Evolutionary conservation across 1,284 basidiomycete genomes (phyloP).

Genomic region (Malassezia equina): DNA sequence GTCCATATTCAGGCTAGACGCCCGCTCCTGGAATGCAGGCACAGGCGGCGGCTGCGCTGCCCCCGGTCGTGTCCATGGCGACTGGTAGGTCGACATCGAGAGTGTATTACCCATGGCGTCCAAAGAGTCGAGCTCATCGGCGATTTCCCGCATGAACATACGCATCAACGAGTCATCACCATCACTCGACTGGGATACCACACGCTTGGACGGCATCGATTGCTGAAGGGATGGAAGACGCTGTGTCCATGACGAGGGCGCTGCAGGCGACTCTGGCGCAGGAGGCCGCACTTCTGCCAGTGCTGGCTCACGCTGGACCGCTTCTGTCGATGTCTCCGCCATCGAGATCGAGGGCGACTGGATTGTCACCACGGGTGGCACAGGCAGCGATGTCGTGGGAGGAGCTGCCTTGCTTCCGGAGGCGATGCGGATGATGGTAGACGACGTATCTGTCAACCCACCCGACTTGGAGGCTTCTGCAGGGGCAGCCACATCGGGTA

Average conservation of each 20-base stretch:
- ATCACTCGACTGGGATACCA: background rate
- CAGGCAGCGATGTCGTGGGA: background rate
- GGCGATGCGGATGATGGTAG: background rate
- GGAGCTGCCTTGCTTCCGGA: background rate
- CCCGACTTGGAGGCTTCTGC: background rate
- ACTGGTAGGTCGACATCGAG: background rate
- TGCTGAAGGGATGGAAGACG: constrained; percentile 7
- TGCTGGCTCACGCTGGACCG: background rate
- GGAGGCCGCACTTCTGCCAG: background rate
- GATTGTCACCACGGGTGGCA: background rate
- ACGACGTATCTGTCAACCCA: background rate
- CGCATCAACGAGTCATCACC: constrained; percentile 59
- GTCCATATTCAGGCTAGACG: background rate
- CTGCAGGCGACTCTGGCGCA: background rate
- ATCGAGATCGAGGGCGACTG: background rate
- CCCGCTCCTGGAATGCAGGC: background rate
- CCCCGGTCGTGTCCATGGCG: background rate
- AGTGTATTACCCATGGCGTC: constrained; percentile 19
- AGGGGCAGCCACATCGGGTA: background rate
- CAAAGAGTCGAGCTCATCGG: constrained; percentile 65
- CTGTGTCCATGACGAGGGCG: constrained; percentile 6
- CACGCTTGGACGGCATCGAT: background rate
- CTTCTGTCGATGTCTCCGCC: background rate
- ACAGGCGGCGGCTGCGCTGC: background rate
- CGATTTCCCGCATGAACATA: constrained; percentile 68